Conservation (phyloP, 2,329 filamentous ascomycete species). For the Colletotrichum sp. region DNA sequence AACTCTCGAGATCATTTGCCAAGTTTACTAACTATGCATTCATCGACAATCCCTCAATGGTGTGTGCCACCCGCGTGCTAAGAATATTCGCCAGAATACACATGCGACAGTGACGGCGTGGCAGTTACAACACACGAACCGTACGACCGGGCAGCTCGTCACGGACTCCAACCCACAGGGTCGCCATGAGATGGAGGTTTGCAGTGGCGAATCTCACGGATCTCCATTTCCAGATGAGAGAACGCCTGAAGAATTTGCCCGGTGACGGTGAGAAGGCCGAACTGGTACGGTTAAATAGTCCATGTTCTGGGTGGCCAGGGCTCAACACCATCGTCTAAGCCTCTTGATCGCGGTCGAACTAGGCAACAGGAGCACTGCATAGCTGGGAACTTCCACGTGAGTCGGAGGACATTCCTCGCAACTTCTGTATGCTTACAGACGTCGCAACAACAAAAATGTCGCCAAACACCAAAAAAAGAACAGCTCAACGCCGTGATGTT, state of each 20-base stretch:
- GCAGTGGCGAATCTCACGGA: too few species aligned
- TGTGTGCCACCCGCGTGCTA: neutral
- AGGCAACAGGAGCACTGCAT: neutral
- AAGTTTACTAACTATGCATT: neutral
- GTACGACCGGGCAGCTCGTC: too few species aligned
- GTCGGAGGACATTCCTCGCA: neutral
- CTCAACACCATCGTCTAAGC: too few species aligned
- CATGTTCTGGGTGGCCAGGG: too few species aligned
- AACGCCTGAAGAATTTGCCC: too few species aligned
- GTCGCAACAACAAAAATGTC: neutral
- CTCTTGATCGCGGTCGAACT: too few species aligned
- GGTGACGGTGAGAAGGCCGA: too few species aligned
- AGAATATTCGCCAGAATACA: neutral
- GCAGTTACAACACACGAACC: too few species aligned
- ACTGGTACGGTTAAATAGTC: too few species aligned
- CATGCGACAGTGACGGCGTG: neutral
- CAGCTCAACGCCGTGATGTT: neutral
- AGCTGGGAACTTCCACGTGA: fast-evolving
- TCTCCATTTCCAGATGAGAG: too few species aligned
- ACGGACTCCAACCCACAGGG: too few species aligned
- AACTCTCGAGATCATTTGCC: neutral
- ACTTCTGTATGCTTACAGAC: neutral
- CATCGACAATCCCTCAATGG: neutral
- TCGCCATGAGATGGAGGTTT: too few species aligned
- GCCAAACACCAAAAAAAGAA: neutral